Base-by-base conservation (phyloP, 306 rosid species). In the Fragaria nilgerrensis region DNA sequence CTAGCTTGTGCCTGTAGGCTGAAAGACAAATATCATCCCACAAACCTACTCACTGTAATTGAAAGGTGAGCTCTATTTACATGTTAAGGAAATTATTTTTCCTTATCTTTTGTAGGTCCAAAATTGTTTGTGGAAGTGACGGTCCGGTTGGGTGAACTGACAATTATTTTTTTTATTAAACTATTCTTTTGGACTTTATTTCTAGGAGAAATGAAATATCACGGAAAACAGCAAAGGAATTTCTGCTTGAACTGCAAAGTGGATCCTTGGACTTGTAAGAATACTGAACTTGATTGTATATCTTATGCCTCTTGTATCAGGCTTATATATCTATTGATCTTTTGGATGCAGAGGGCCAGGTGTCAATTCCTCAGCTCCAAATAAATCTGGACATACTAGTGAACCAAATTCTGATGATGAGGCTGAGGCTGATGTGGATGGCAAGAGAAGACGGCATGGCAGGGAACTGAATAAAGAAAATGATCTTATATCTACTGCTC, bases 401-500 rank as follows among this genome's bases (percentile, higher is more conserved):
- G 99, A 91, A 69, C 98, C 93, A 29, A 92, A 91, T 86, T 92
- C 99, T 47, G 99, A 96, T 50, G 98, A 96, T 79, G 98, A 92
- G 76, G 89, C 77, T 79, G 98, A 92, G 76, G 89, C 77, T 77
- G 99, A 96, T 14, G 79, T 55, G 48, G 88, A 87, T 55, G 94
- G 88, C 15, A 92, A 92, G 77, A 85, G 97, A 79, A 86, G 87
- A 84, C 80, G 93, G 78, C 91, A 86, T 82, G 96, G 89, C 55
- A 85, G 91, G 86, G 92, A 83, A 80, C 88, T 89, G 52, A 83
- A 81, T 78, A 91, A 87, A 84, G 94, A 92, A 59, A 83, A 83
- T 78, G 99, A 89, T 82, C 86, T 77, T 77, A 53, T 89, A 80
- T 84, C 91, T n/a, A 85, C 96, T 67, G 96, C 98, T 82, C 97